phyloP scores from a whole-genome alignment of 805 yeast genomes.

The Spathaspora girioi region DNA sequence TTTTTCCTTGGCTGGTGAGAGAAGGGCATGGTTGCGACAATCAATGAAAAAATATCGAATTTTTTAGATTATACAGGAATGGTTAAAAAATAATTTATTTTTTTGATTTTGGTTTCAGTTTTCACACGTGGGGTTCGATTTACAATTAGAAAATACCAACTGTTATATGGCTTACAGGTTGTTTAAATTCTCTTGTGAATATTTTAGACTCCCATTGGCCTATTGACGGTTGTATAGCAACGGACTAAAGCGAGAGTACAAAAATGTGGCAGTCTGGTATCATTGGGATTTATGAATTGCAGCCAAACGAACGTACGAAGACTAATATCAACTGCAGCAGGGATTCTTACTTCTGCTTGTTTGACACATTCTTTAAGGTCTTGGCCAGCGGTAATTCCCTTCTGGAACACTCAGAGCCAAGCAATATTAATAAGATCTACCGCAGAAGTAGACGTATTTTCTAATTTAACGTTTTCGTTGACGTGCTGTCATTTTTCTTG shows the following conservation, averaged over 20 bases:
- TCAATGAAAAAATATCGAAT: neutral
- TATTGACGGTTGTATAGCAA: neutral
- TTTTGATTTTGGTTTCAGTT: neutral
- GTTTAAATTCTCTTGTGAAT: neutral
- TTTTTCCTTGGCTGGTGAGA: neutral
- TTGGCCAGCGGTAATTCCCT: neutral
- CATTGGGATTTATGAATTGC: neutral
- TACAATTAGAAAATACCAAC: neutral
- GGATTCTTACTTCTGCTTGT: no score
- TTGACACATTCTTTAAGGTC: neutral
- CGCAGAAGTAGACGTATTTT: neutral
- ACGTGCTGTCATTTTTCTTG: neutral
- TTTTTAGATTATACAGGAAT: neutral
- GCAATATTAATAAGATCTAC: neutral
- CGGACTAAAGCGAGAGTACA: neutral
- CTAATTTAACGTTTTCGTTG: neutral
- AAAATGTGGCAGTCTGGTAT: neutral
- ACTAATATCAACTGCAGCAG: no score
- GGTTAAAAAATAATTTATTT: neutral
- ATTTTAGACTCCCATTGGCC: neutral
- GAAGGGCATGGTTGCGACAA: neutral
- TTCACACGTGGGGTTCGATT: slow-evolving; percentile 1
- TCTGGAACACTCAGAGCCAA: neutral
- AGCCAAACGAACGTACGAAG: neutral
- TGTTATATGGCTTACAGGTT: neutral